Base-by-base conservation (phyloP, 208 protist genomes). In the Crithidia acanthocephali region DNA sequence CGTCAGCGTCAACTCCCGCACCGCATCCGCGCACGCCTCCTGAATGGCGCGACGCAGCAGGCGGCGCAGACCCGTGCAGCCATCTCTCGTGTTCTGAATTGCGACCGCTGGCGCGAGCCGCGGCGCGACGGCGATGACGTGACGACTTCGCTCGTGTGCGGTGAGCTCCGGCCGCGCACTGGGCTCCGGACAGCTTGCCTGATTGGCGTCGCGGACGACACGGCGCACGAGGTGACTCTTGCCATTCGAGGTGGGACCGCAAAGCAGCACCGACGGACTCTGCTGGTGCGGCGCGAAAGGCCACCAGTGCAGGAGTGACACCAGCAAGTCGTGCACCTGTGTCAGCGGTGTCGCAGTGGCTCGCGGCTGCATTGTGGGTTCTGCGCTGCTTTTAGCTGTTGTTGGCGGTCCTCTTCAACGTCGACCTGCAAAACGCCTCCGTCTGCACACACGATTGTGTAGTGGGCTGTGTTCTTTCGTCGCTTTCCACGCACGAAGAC, bases 191-290 rank as follows among this genome's bases (percentile, higher is more conserved):
- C 2, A 13, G 25, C 13, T 42, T 18, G 4, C 15, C 40, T 48
- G 27, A 33, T 59, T 44, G 2, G 57, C 55, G 7, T 42, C 50
- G 10, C 22, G 13, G 11, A 72, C 33, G 35, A 58, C 66, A 0
- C 53, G 18, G 3, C 64, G 62, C 10, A 91, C 62, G 2, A 89
- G 76, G 64, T 87, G 66, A 22, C 82, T 90, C 60, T 94, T 94
- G 33, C 89, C 89, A 48, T 87, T 92, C 0, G 79, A 75, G 10
- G 85, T 71, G 2, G 86, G 79, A 0, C 86, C 83, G 40, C 79
- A 80, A 7, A 94, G 72, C 16, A 94, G 76, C 18, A 94, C 0
- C 1, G 86, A 90, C 0, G 77, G 77, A 15, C 60, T 75, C 23
- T 62, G 56, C 33, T 56, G 28, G 47, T 86, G 62, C 2, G 79